Evolutionary conservation across 75 land plant genomes (phyloP).

Genomic region (Pinus taeda): DNA sequence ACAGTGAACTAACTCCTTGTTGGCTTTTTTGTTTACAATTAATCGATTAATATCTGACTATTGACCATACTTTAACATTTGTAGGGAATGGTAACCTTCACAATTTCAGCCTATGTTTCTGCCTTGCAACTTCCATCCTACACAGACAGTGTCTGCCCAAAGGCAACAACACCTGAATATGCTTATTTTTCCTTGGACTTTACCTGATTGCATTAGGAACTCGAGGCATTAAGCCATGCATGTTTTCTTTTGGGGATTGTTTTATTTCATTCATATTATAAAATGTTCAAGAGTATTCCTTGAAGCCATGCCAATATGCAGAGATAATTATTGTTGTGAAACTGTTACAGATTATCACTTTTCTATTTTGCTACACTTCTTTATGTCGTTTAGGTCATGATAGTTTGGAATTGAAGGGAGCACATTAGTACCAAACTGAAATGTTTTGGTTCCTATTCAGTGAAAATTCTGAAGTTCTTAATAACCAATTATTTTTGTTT

Average conservation of each 20-base stretch:
- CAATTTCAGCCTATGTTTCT: slow-evolving; percentile 60
- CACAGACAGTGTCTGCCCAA: slow-evolving; percentile 24
- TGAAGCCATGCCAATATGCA: neutral
- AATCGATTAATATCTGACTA: neutral
- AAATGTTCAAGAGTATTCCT: neutral
- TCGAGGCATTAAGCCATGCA: slow-evolving; percentile 27
- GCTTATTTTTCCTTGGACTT: slow-evolving; percentile 66
- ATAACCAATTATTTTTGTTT: neutral
- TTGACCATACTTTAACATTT: neutral
- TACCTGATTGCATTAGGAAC: slow-evolving; percentile 55
- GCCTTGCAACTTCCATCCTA: slow-evolving; percentile 52
- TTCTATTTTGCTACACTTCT: neutral
- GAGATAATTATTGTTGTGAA: neutral
- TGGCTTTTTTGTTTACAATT: neutral
- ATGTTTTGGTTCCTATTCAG: neutral
- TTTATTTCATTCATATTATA: slow-evolving; percentile 4
- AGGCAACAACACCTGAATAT: slow-evolving; percentile 49
- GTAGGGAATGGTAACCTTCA: slow-evolving; percentile 72
- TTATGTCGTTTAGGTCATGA: neutral
- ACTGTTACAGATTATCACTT: neutral
- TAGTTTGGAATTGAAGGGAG: neutral
- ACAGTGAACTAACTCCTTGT: too few species aligned
- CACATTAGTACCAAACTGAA: neutral
- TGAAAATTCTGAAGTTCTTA: neutral
- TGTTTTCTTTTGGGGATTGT: slow-evolving; percentile 54